Percentiles rank a stretch among this genome's conserved stretches.
phyloP scores from a whole-genome alignment of 2,329 filamentous ascomycete genomes.

The Sarocladiaceae sp. region DNA sequence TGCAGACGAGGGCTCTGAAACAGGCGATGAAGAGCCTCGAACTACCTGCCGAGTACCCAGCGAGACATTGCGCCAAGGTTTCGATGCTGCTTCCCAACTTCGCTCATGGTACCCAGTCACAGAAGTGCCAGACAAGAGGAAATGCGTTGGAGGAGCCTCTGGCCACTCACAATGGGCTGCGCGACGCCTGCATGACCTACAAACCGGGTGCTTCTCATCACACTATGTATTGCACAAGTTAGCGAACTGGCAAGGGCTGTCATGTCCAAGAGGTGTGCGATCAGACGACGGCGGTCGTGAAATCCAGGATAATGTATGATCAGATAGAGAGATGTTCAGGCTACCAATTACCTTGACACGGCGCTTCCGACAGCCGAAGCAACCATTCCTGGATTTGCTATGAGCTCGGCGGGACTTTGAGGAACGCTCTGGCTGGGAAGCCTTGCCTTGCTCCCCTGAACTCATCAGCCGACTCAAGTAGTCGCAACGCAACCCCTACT shows the following conservation, averaged over 20 bases:
- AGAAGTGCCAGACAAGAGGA: background rate
- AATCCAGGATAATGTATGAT: background rate
- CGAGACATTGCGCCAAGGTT: background rate
- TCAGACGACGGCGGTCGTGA: no score
- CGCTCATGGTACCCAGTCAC: background rate
- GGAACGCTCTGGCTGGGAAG: background rate
- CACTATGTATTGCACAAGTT: slow-evolving; percentile 11
- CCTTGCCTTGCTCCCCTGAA: background rate
- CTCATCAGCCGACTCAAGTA: background rate
- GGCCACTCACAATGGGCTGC: background rate
- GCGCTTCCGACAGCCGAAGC: slow-evolving; percentile 13
- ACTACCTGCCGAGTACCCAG: background rate
- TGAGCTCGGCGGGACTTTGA: slow-evolving; percentile 11
- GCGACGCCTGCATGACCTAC: slow-evolving; percentile 12
- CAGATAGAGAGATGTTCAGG: background rate
- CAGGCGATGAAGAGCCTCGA: background rate
- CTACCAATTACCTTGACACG: slow-evolving; percentile 14
- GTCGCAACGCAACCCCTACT: background rate
- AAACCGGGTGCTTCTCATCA: slow-evolving; percentile 13
- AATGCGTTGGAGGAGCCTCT: background rate
- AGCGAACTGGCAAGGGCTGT: no score
- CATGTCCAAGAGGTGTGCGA: no score
- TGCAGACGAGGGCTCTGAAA: background rate
- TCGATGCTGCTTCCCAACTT: background rate
- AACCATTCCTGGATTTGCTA: slow-evolving; percentile 13